A percentile compares a stretch with the other conserved stretches of the same genome.
phyloP scores from a whole-genome alignment of 371 early-diverging fungal species.

The Mucor plumbeus region DNA sequence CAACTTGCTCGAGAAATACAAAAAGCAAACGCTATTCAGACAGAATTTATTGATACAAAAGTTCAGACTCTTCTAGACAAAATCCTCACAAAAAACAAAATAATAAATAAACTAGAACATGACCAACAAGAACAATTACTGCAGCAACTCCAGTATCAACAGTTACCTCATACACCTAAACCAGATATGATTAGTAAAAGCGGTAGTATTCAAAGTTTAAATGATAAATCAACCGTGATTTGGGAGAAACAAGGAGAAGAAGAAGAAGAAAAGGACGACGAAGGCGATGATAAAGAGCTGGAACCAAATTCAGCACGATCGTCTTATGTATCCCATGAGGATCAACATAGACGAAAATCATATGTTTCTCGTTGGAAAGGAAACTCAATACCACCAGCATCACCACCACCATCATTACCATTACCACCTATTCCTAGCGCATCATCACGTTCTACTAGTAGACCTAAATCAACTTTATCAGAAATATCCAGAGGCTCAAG shows the following conservation, averaged over 20 bases:
- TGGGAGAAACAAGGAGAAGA: constrained; percentile 2
- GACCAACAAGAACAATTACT: constrained; percentile 4
- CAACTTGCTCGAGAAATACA: constrained; percentile 7
- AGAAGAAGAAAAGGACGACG: constrained; percentile 1
- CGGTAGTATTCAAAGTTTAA: neutral
- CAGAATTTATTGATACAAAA: constrained; percentile 26
- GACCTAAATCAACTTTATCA: constrained; percentile 12
- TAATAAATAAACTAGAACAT: constrained; percentile 16
- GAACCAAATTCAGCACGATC: constrained; percentile 18
- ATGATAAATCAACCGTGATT: neutral
- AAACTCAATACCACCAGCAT: constrained; percentile 25
- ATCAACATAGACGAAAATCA: neutral
- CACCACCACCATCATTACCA: constrained; percentile 33
- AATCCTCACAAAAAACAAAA: constrained; percentile 12
- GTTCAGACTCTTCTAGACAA: constrained; percentile 19
- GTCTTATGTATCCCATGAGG: constrained; percentile 8
- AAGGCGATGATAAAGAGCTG: neutral
- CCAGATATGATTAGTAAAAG: neutral
- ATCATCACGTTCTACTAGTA: neutral
- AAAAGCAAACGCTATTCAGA: constrained; percentile 21
- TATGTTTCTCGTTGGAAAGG: constrained; percentile 30
- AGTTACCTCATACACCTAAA: neutral
- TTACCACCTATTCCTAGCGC: constrained; percentile 30
- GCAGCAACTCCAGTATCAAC: neutral
- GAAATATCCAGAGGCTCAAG: constrained; percentile 12